These are phyloP conservation scores for Podaxis sp. DNA, from an alignment of 768 basidiomycete genomes.

Conservation along the genomic window DNA sequence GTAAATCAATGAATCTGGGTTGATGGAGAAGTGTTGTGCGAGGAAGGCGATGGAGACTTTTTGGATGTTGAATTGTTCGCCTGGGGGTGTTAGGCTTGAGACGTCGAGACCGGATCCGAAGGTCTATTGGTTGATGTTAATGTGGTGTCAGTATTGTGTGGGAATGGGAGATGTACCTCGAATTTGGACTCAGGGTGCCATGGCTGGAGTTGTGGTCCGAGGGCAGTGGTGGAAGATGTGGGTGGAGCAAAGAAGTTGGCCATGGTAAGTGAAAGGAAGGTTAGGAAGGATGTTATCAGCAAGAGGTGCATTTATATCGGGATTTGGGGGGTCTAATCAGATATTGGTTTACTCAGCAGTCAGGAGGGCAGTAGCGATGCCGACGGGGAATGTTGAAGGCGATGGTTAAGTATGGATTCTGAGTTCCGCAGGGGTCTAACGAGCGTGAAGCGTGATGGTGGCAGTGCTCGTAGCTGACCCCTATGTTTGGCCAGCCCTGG, in stretches of 20 bases:
- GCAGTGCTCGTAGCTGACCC: neutral
- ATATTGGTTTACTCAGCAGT: neutral
- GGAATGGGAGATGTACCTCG: neutral
- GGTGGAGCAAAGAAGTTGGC: constrained; percentile 10
- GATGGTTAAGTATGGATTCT: neutral
- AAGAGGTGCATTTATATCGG: neutral
- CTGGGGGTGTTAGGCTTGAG: constrained; percentile 23
- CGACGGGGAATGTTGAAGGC: neutral
- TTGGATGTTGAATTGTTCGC: constrained; percentile 21
- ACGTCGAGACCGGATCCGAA: constrained; percentile 30
- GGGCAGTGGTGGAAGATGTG: neutral
- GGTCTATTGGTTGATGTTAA: constrained; percentile 20
- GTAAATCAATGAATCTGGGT: constrained; percentile 21
- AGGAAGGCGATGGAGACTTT: constrained; percentile 28
- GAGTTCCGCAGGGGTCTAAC: neutral
- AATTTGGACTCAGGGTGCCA: constrained; percentile 13
- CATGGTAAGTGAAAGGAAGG: constrained; percentile 9
- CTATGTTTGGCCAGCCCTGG: neutral
- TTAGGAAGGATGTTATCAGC: neutral
- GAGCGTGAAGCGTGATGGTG: neutral
- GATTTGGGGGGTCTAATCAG: neutral
- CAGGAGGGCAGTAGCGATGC: neutral
- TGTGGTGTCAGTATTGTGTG: neutral
- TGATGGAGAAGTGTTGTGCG: constrained; percentile 23
- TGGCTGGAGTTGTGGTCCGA: constrained; percentile 7